These are phyloP conservation scores for Pseudogymnoascus sp. DNA, from an alignment of 2,329 filamentous ascomycete species.

Conservation along the genomic window DNA sequence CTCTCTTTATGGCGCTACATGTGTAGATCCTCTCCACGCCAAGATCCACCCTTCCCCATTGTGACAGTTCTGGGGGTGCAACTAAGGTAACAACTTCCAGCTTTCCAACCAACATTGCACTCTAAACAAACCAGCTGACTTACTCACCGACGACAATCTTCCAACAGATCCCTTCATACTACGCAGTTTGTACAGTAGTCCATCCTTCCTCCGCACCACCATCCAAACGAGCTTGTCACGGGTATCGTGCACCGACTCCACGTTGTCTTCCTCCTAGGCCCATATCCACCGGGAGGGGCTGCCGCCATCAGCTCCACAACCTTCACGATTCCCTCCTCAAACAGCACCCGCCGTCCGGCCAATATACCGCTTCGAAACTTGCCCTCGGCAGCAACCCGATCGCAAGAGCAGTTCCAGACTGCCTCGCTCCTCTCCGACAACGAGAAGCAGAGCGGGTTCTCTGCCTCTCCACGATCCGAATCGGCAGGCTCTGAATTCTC, in stretches of 20 bases:
- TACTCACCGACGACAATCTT: background rate
- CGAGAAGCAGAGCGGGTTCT: slow-evolving; percentile 34
- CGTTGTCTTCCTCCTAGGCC: slow-evolving; percentile 6
- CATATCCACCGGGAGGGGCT: slow-evolving; percentile 43
- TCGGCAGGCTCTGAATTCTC: slow-evolving; percentile 61
- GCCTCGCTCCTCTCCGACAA: slow-evolving; percentile 38
- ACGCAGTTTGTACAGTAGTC: background rate
- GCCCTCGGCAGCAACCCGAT: slow-evolving; percentile 31
- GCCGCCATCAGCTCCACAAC: slow-evolving; percentile 67
- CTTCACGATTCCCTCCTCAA: slow-evolving; percentile 79
- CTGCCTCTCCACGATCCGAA: slow-evolving; percentile 45
- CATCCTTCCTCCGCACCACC: background rate
- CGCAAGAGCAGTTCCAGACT: slow-evolving; percentile 29
- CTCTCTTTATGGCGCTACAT: background rate
- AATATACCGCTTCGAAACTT: slow-evolving; percentile 84
- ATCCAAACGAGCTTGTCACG: background rate
- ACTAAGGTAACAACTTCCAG: background rate
- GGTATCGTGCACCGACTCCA: slow-evolving; percentile 7
- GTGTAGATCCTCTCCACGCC: background rate
- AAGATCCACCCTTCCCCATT: background rate
- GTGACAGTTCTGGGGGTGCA: background rate
- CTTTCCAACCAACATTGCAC: background rate
- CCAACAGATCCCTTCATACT: background rate
- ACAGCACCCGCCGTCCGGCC: slow-evolving; percentile 58
- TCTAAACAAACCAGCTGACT: background rate